Conservation (phyloP, 108 stramenopile species). For the Nitzschia sp. region DNA sequence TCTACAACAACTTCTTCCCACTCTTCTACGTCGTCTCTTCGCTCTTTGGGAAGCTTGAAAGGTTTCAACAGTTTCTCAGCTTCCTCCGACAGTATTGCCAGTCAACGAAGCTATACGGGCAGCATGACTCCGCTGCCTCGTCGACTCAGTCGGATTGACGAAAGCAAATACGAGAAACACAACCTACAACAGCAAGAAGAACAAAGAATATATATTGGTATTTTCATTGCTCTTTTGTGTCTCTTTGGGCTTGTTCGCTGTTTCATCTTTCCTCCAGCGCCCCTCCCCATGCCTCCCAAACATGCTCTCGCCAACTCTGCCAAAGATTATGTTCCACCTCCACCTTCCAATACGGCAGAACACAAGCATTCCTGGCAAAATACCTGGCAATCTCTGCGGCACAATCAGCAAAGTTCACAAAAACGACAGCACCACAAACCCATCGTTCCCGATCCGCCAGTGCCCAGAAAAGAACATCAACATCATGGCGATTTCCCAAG, state of each 20-base stretch:
- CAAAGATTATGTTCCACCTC: not conserved
- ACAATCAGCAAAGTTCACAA: not conserved
- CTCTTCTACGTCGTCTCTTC: constrained; percentile 5
- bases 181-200: constrained; percentile 4
- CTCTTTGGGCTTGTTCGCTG: not conserved
- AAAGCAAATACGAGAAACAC: constrained; percentile 18
- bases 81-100: not conserved
- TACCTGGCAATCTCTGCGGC: not conserved
- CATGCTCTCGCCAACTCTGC: not conserved
- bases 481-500: not conserved
- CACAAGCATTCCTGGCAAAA: no score
- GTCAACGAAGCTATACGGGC: not conserved
- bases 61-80: no score
- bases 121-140: not conserved
- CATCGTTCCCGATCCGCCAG: not conserved
- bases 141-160: constrained; percentile 7
- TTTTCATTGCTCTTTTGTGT: not conserved
- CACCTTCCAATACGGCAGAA: not conserved
- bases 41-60: not conserved
- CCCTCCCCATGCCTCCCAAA: not conserved
- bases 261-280: not conserved
- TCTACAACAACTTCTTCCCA: not conserved
- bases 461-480: not conserved
- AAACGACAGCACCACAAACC: not conserved
- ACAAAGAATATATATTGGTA: not conserved